Evolutionary conservation across 768 basidiomycete species (phyloP), one percentile per base, ranked within the genome.

Genomic region (Auricularia auricula-judae): DNA sequence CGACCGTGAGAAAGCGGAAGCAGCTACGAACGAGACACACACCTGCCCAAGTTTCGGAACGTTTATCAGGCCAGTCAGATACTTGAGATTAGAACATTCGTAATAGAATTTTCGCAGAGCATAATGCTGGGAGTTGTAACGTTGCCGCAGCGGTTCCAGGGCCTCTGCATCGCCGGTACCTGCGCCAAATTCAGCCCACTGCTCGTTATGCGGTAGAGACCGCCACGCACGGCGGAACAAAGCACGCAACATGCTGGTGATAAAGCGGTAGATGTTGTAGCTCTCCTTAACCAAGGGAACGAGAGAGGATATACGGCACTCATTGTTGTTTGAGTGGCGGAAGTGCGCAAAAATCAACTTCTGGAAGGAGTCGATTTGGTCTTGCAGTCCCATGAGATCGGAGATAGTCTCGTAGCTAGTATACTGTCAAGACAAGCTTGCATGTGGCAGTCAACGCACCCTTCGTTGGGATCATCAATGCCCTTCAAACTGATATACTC

Each of bases 211-310:
- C 58, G 64, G 51, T 3, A 47, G 47, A 14, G 39, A 42, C 39
- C 7, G 39, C 39, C 33, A 78, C 85, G 73, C 71, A 96, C 96
- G 80, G 77, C 97, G 81, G 72, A 96, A 91, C 89, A 99, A 91
- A 1, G 97, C 97, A 33, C 97, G 82, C 73, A 98, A 79, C 97
- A 99, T 99, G 77, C 92, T 95, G 10, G 96, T 98, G 72, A 98
- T 95, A 77, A 98, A 99, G 58, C 93, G 84, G 76, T 99, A 99
- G 65, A 99, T 99, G 43, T 96, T 96, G 86, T 95, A 99, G 70
- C 93, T 96, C 76, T 99, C 97, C 76, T 99, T 99, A 63, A 99
- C 97, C 12, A 98, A 82, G 29, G 97, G 96, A 2, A 99, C 97
- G 60, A 99, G 78, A 2, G 97, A 81, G 39, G 95, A 96, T 66